A percentile compares a stretch with the other conserved stretches of the same genome.
Conservation (phyloP, 1,139 yeast genomes). For the Yamadazyma spencermartinsiae region DNA sequence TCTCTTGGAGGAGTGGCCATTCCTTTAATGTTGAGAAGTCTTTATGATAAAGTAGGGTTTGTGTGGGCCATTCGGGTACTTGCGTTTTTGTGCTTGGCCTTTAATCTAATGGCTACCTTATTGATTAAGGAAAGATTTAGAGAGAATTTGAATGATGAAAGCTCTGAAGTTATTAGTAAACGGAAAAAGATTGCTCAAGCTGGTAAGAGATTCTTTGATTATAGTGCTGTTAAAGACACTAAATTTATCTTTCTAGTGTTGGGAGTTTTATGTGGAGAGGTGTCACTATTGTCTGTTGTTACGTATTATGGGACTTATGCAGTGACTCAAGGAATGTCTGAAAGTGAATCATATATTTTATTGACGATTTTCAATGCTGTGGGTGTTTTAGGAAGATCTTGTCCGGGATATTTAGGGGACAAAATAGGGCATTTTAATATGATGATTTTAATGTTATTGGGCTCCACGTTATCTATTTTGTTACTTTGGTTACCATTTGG, state of each 20-base stretch:
- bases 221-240: slow-evolving; percentile 24
- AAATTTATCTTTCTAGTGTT: slow-evolving; percentile 26
- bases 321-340: slow-evolving; percentile 39
- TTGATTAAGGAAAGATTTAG: slow-evolving; percentile 51
- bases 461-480: slow-evolving; percentile 32
- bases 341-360: slow-evolving; percentile 35
- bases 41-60: slow-evolving; percentile 56
- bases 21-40: slow-evolving; percentile 56
- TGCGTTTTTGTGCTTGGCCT: slow-evolving; percentile 48
- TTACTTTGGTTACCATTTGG: slow-evolving; percentile 45
- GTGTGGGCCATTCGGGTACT: slow-evolving; percentile 62
- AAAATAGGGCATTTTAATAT: slow-evolving; percentile 39
- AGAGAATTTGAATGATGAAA: not conserved
- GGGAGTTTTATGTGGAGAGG: slow-evolving; percentile 53
- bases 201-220: slow-evolving; percentile 22
- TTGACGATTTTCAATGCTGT: slow-evolving; percentile 42
- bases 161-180: slow-evolving; percentile 4
- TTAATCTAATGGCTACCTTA: slow-evolving; percentile 38
- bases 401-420: slow-evolving; percentile 43
- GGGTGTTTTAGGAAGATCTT: slow-evolving; percentile 40
- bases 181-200: slow-evolving; percentile 5
- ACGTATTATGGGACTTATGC: slow-evolving; percentile 48
- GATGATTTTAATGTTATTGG: slow-evolving; percentile 36
- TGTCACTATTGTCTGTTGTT: slow-evolving; percentile 51
- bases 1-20: slow-evolving; percentile 62